phyloP scores from a whole-genome alignment of 2,329 filamentous ascomycete species.

The Sporothrix protearum region DNA sequence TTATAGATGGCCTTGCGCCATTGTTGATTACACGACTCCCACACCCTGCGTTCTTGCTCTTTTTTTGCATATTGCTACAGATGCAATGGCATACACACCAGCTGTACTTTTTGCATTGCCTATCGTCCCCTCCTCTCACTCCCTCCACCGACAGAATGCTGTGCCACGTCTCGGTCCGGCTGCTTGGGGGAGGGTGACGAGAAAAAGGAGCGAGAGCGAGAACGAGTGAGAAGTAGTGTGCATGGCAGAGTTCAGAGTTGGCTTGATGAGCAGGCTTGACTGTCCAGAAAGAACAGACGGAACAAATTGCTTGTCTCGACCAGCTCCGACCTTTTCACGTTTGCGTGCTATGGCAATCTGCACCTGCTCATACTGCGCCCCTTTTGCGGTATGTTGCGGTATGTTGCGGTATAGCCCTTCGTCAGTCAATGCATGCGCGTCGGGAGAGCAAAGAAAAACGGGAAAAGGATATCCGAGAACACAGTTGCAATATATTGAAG shows the following conservation, averaged over 20 bases:
- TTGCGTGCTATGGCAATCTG: background rate
- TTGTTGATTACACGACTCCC: background rate
- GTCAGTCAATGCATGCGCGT: background rate
- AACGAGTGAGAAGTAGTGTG: too few relatives aligned
- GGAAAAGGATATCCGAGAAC: background rate
- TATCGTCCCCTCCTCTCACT: background rate
- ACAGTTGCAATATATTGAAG: background rate
- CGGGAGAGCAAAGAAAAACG: background rate
- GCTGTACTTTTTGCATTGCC: background rate
- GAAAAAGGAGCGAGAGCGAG: background rate
- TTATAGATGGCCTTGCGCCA: background rate
- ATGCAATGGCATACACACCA: background rate
- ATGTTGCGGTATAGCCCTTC: background rate
- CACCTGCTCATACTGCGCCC: background rate
- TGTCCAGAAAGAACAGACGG: background rate
- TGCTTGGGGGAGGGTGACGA: background rate
- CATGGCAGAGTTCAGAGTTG: background rate
- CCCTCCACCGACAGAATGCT: constrained; percentile 19
- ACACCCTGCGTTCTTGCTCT: background rate
- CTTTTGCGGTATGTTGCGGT: constrained; percentile 1
- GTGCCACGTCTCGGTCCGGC: constrained; percentile 8
- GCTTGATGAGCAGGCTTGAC: too few relatives aligned
- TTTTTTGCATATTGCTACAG: constrained; percentile 7
- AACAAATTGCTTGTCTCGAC: background rate
- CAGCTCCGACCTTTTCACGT: background rate